Conservation (phyloP, 2,329 filamentous ascomycete species). For the Bimuria novae-zelandiae region DNA sequence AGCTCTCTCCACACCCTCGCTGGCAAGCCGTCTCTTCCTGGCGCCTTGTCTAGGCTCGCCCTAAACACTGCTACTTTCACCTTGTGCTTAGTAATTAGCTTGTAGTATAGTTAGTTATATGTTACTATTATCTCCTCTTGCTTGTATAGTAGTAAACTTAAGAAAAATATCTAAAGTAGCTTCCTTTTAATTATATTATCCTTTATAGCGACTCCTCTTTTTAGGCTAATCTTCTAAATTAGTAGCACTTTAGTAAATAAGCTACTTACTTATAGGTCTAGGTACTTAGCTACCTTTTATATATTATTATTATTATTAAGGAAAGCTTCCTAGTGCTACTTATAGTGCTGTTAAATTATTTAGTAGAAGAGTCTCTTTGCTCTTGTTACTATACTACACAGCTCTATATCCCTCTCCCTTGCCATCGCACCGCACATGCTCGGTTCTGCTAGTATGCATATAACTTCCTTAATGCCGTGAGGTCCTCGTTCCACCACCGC, state of each 20-base stretch:
- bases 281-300: neutral
- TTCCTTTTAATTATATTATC: constrained; percentile 17
- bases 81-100: constrained; percentile 17
- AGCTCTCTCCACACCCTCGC: constrained; percentile 27
- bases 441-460: constrained; percentile 3
- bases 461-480: neutral
- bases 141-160: constrained; percentile 11
- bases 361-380: constrained; percentile 19
- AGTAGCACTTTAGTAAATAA: constrained; percentile 6
- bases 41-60: constrained; percentile 17
- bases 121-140: constrained; percentile 11
- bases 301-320: neutral
- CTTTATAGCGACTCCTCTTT: constrained; percentile 13
- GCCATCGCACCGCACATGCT: constrained; percentile 3
- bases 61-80: constrained; percentile 18
- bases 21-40: constrained; percentile 14
- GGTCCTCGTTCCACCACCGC: constrained; percentile 4
- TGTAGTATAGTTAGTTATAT: constrained; percentile 18
- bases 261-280: neutral
- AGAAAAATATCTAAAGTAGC: constrained; percentile 22
- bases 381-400: constrained; percentile 9
- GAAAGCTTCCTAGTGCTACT: neutral
- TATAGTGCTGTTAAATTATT: constrained; percentile 16
- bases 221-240: constrained; percentile 14
- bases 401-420: constrained; percentile 14